phyloP scores from a whole-genome alignment of 2,329 filamentous ascomycete genomes.

The Chaetomium sp. region DNA sequence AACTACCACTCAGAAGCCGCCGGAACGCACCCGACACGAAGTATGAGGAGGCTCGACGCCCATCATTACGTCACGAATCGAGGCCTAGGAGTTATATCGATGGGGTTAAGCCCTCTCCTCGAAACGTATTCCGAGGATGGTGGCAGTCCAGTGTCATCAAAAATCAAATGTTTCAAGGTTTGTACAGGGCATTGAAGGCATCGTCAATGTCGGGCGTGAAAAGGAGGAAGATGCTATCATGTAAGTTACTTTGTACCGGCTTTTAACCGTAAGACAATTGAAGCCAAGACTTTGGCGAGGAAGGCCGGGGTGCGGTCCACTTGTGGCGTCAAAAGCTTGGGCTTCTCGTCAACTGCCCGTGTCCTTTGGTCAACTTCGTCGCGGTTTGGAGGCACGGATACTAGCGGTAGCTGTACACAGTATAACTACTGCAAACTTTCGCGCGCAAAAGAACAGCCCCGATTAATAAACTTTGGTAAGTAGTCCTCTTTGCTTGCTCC shows the following conservation, averaged over 20 bases:
- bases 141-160: not conserved
- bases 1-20: not conserved
- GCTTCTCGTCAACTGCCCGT: not conserved
- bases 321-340: slow-evolving; percentile 8
- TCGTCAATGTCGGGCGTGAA: not conserved
- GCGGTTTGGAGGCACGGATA: not conserved
- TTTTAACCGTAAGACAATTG: not conserved
- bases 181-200: not conserved
- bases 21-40: no score
- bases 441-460: no score
- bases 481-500: not conserved
- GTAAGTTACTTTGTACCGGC: not conserved
- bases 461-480: not conserved
- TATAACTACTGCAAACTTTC: not conserved
- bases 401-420: not conserved
- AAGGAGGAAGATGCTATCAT: not conserved
- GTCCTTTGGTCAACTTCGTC: not conserved
- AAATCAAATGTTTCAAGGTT: not conserved
- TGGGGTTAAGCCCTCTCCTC: not conserved
- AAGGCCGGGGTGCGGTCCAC: not conserved
- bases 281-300: not conserved
- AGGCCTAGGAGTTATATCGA: not conserved
- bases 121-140: not conserved
- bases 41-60: not conserved
- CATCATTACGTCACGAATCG: not conserved